Percentiles rank a stretch among this genome's conserved stretches.
phyloP scores from a whole-genome alignment of 73 alveolate genomes.

The Urostyla sp. region DNA sequence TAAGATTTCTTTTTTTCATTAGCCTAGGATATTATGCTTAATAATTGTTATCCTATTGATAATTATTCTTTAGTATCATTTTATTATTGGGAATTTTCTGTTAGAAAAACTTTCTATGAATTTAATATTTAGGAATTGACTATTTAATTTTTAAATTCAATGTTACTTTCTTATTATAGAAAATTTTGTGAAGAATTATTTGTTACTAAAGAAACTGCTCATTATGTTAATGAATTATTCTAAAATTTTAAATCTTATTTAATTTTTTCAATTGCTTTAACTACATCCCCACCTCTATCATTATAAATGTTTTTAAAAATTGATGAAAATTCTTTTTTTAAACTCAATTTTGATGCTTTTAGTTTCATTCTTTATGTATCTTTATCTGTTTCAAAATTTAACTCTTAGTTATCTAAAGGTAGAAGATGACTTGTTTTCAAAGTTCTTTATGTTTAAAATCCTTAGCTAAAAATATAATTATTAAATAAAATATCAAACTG shows the following conservation, averaged over 20 bases:
- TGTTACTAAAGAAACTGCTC: not conserved
- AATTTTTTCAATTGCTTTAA: slow-evolving; percentile 14
- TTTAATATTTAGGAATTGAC: not conserved
- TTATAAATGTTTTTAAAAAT: slow-evolving; percentile 29
- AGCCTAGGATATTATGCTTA: too few relatives aligned
- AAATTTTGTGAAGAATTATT: not conserved
- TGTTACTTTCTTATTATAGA: not conserved
- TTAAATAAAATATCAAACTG: too few relatives aligned
- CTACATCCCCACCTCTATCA: slow-evolving; percentile 26
- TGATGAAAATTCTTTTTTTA: not conserved
- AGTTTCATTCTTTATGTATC: not conserved
- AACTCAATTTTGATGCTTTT: not conserved
- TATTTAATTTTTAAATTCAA: not conserved
- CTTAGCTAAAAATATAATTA: too few relatives aligned
- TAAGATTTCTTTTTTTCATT: too few relatives aligned
- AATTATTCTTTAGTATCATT: not conserved
- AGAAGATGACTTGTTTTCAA: too few relatives aligned
- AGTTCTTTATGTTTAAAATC: too few relatives aligned
- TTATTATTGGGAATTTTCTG: not conserved
- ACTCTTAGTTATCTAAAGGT: too few relatives aligned
- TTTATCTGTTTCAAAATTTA: not conserved
- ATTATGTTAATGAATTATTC: not conserved
- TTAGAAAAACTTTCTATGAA: not conserved
- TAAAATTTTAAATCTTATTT: not conserved
- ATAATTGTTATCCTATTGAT: slow-evolving; percentile 23